Base-by-base conservation (phyloP, 108 stramenopile genomes). In the Fragilariopsis cylindrus region DNA sequence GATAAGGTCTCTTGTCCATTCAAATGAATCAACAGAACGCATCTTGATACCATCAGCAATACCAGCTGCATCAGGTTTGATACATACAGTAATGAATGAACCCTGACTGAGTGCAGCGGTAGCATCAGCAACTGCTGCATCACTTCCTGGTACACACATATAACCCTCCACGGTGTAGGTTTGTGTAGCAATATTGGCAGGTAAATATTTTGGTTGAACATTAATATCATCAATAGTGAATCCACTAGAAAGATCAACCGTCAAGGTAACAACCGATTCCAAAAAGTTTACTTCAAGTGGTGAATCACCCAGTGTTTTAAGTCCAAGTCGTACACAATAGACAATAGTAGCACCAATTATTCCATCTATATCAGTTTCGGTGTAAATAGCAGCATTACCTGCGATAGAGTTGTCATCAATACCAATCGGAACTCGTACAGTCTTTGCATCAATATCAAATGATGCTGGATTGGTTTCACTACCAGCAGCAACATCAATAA, bases 241-340 rank as follows among this genome's bases (percentile, higher is more conserved):
- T 3, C 49, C 30, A 30, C 8, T 16, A 5, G 43, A 44, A 40
- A 72, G 57, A 46, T 72, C 58, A 15, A 58, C 56, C 1, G 58
- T 45, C 16, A 72, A 18, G 3, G 71, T 58, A 7, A 72, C 15
- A n/a, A 72, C 55, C 8, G 71, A 46, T 44, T 72, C 71, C 42
- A 72, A 42, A 30, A 58, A 72, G 48, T 72, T 72, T 15, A 72
- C 57, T 58, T 72, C 71, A 12, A 69, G 45, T n/a, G 69, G 39
- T 3, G 69, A 53, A 56, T 19, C 55, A 56, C 19, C 55, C 55
- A 19, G 18, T n/a, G 55, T 19, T 6, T 5, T 19, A 7, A 56
- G 6, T 19, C 18, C 5, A n/a, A 56, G 19, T 5, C 19, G 19
- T 19, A 56, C 55, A 11, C 55, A 56, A 19, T 56, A 56, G 18